Base-by-base conservation (phyloP, 345 rosid genomes). In the Orychophragmus violaceus region DNA sequence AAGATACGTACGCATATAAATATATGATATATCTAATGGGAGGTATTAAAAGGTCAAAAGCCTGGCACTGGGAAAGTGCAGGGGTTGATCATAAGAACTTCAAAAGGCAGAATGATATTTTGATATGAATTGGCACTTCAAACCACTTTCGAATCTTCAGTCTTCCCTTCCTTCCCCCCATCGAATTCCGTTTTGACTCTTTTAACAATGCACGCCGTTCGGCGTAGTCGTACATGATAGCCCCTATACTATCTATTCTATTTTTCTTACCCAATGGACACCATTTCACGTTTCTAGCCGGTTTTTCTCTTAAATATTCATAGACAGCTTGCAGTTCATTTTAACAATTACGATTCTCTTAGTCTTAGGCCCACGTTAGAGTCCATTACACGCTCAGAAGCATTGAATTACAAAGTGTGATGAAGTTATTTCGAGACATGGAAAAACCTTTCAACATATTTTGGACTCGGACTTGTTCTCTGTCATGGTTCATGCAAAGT, bases 181-280 rank as follows among this genome's bases (percentile, higher is more conserved):
- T 72, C 71, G 61, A 72, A 58, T 49, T 50, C 22, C 59, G 66
- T 65, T 65, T 65, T 72, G 51, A 71, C 76, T 55, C 65, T 63
- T 61, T 70, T 60, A 30, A 51, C 74, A 51, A 63, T 11, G 64
- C 70, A 71, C 64, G 56, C 64, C 56, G 75, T 70, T 69, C 60
- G 53, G 41, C 59, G 73, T 58, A 46, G 7, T 69, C 66, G 44
- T 29, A 70, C 62, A 51, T 52, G 11, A 10, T 42, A 23, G 1
- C 44, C 2, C 62, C 62, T 59, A 48, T 18, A 13, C 62, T 41
- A 2, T 59, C 30, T 48, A 6, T 69, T 50, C 17, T 36, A 24
- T 41, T 58, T 59, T 59, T 18, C 19, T 10, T 14, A 45, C 57
- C 48, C 37, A 25, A 7, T 59, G 10, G 24, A 28, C 25, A n/a